Evolutionary conservation across 2,329 filamentous ascomycete species (phyloP).

Genomic region (Calonectria pteridis): DNA sequence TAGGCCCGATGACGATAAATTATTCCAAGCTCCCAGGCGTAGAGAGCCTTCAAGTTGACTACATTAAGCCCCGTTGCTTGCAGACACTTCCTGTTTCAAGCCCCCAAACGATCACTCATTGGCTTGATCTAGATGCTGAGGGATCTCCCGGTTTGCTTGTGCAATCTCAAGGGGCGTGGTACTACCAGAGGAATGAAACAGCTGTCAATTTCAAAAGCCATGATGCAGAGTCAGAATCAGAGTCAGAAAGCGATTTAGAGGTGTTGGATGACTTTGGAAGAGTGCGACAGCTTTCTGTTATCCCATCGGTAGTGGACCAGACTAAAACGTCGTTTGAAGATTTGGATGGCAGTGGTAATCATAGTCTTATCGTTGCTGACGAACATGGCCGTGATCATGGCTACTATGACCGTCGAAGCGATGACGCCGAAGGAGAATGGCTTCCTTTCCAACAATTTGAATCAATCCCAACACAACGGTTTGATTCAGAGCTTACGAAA

Average conservation of each 20-base stretch:
- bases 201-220: not conserved
- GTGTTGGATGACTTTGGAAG: not conserved
- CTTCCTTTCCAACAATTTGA: not conserved
- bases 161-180: not conserved
- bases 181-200: slow-evolving; percentile 10
- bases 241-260: not conserved
- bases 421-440: not conserved
- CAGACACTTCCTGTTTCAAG: not conserved
- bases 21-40: not conserved
- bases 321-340: not conserved
- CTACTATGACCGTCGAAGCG: not conserved
- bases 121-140: slow-evolving; percentile 19
- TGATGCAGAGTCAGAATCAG: not conserved
- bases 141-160: not conserved
- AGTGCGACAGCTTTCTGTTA: not conserved
- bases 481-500: not conserved
- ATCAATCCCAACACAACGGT: not conserved
- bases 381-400: not conserved
- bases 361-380: not conserved
- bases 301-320: not conserved
- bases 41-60: not conserved
- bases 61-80: not conserved
- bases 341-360: not conserved
- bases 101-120: not conserved
- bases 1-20: not conserved